Evolutionary conservation across 1,139 yeast genomes (phyloP).

Genomic region (Kazachstania sp.): DNA sequence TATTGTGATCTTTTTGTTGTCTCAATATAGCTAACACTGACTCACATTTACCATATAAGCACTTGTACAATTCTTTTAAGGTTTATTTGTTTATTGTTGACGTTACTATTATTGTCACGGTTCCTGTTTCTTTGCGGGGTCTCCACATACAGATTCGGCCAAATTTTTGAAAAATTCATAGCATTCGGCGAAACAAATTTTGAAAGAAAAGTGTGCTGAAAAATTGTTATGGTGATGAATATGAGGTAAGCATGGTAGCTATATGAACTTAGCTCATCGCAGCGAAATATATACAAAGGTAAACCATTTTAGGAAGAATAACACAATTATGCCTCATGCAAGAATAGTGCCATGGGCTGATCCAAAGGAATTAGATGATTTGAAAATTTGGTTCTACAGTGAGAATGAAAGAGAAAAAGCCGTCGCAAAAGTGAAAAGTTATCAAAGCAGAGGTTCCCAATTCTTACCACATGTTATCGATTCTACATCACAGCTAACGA

Average conservation of each 20-base stretch:
- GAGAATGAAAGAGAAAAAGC: conserved; percentile 38
- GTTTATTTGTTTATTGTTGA: not conserved
- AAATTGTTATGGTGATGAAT: not conserved
- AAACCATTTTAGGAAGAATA: not conserved
- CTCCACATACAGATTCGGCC: not conserved
- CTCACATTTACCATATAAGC: not conserved
- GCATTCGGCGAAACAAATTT: not conserved
- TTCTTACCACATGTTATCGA: conserved; percentile 71
- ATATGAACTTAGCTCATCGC: too few relatives aligned
- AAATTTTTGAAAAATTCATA: not conserved
- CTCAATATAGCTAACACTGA: not conserved
- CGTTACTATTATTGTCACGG: not conserved
- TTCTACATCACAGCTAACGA: conserved; percentile 54
- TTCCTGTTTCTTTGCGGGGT: not conserved
- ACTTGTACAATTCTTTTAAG: not conserved
- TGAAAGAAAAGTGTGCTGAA: not conserved
- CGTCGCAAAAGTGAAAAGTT: conserved; percentile 52
- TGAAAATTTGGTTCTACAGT: conserved; percentile 54
- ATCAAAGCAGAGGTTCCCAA: conserved; percentile 52
- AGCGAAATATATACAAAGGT: too few relatives aligned
- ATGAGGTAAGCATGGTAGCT: too few relatives aligned
- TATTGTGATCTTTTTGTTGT: not conserved
- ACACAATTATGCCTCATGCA: conserved; percentile 31
- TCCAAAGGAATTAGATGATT: conserved; percentile 41
- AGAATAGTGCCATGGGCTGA: conserved; percentile 50